phyloP scores from a whole-genome alignment of 169 alveolate species.

The Gregarina niphandrodes region DNA sequence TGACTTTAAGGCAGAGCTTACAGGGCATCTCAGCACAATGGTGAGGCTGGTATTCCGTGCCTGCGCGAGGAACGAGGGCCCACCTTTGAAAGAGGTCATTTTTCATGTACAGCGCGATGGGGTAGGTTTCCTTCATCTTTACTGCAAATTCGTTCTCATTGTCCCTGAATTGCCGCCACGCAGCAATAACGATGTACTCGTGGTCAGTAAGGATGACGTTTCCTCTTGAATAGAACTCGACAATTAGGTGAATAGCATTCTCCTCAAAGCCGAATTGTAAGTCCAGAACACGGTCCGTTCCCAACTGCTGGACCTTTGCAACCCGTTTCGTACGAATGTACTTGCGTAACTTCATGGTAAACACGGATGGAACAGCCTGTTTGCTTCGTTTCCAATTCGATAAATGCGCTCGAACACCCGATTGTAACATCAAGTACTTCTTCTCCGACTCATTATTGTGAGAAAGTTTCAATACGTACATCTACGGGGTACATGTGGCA shows the following conservation, averaged over 20 bases:
- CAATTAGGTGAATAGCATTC: slow-evolving; percentile 7
- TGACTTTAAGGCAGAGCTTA: no score
- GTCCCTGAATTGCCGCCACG: no score
- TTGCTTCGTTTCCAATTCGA: slow-evolving; percentile 24
- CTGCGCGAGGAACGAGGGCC: no score
- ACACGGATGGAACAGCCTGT: slow-evolving; percentile 24
- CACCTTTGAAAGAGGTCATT: no score
- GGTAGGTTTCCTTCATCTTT: no score
- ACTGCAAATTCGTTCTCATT: no score
- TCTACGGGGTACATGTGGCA: no score
- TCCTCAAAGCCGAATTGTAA: slow-evolving; percentile 8
- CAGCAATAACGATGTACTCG: no score
- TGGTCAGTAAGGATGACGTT: slow-evolving; percentile 22
- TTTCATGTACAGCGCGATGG: no score
- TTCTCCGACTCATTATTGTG: not conserved
- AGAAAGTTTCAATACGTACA: no score
- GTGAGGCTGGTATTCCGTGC: no score
- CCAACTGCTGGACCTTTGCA: slow-evolving; percentile 17
- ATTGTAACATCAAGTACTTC: slow-evolving; percentile 16
- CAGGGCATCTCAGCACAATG: no score
- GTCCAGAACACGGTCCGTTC: slow-evolving; percentile 23
- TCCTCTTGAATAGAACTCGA: slow-evolving; percentile 24
- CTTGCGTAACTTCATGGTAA: slow-evolving; percentile 25
- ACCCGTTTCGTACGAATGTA: slow-evolving; percentile 15
- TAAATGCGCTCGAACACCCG: slow-evolving; percentile 23